phyloP scores from a whole-genome alignment of 2,329 filamentous ascomycete species.

The Alternaria consortialis region DNA sequence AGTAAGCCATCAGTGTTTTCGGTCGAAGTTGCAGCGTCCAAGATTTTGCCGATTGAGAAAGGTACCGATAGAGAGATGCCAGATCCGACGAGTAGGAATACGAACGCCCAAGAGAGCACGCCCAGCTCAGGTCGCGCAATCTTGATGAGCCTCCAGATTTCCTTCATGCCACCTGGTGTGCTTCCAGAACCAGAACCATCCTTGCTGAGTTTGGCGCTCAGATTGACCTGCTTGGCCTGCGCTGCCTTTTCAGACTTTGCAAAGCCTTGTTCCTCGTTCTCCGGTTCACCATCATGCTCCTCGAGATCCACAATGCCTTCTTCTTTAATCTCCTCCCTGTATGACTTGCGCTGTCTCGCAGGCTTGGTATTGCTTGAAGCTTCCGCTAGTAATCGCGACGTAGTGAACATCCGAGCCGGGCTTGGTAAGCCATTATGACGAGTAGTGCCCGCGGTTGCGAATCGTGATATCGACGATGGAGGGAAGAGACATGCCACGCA shows the following conservation, averaged over 20 bases:
- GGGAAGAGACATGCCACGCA: slow-evolving; percentile 23
- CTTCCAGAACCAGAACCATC: slow-evolving; percentile 65
- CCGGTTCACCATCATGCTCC: slow-evolving; percentile 58
- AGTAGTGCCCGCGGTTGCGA: slow-evolving; percentile 28
- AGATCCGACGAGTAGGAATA: slow-evolving; percentile 87
- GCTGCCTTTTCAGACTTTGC: slow-evolving; percentile 82
- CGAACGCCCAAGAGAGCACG: slow-evolving; percentile 81
- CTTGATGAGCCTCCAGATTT: slow-evolving; percentile 87
- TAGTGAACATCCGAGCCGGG: slow-evolving; percentile 39
- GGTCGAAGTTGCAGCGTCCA: slow-evolving; percentile 86
- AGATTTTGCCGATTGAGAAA: slow-evolving; percentile 93
- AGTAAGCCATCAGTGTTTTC: slow-evolving; percentile 70
- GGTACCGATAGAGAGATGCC: slow-evolving; percentile 95
- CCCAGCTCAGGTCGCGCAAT: slow-evolving; percentile 86
- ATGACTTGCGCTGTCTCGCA: slow-evolving; percentile 41
- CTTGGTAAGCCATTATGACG: slow-evolving; percentile 39
- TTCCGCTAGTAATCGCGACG: slow-evolving; percentile 39
- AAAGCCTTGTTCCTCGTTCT: slow-evolving; percentile 69
- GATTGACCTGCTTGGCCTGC: slow-evolving; percentile 86
- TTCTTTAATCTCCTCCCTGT: slow-evolving; percentile 52
- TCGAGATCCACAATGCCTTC: slow-evolving; percentile 48
- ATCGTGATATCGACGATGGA: slow-evolving; percentile 20
- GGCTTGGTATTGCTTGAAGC: slow-evolving; percentile 28
- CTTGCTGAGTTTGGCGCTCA: slow-evolving; percentile 86
- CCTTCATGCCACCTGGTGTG: slow-evolving; percentile 67